Base-by-base conservation (phyloP, 805 yeast genomes). In the Middelhovenomyces tepae region DNA sequence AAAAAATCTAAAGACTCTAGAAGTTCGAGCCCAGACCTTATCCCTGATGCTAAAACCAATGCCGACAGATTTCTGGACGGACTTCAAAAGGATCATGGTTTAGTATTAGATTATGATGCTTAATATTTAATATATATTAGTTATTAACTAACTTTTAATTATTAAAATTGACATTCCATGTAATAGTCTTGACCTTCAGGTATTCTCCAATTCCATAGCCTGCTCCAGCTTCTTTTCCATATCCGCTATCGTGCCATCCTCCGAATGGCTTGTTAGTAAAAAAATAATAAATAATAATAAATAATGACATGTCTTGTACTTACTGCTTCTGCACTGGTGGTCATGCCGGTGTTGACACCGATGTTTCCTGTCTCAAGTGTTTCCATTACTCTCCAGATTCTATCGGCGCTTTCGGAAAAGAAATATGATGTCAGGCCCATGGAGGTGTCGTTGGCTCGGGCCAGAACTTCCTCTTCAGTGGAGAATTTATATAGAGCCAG, bases 391-490 rank as follows among this genome's bases (percentile, higher is more conserved):
- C 65, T 57, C 56, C 66, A 69, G 15, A 70, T 54, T 9, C 70
- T 72, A 43, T 67, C 64, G 32, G 71, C 48, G 62, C 78, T 76
- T 32, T 63, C 59, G 39, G 96, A 77, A 67, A 85, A 94, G 37
- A 89, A 65, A 62, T 94, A 94, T 40, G 95, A 94, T 27, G 58
- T 59, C 3, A 56, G 48, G 42, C 96, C 97, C 59, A 80, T 89
- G 35, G 65, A 68, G 22, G 87, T 69, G 60, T 79, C 80, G 62
- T 87, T 87, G 34, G 95, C 94, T 54, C 67, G 59, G 38, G 57
- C 62, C 34, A 87, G 67, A 33, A 75, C 94, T 55, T 89, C 94
- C 44, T 84, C 95, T 44, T 76, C 76, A 43, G 83, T 75, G 51
- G 67, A 65, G 66, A 87, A 87, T 66, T 84, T 85, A 49, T 81